Evolutionary conservation across 495 filamentous ascomycete genomes (phyloP).

Genomic region (Cenococcum geophilum): DNA sequence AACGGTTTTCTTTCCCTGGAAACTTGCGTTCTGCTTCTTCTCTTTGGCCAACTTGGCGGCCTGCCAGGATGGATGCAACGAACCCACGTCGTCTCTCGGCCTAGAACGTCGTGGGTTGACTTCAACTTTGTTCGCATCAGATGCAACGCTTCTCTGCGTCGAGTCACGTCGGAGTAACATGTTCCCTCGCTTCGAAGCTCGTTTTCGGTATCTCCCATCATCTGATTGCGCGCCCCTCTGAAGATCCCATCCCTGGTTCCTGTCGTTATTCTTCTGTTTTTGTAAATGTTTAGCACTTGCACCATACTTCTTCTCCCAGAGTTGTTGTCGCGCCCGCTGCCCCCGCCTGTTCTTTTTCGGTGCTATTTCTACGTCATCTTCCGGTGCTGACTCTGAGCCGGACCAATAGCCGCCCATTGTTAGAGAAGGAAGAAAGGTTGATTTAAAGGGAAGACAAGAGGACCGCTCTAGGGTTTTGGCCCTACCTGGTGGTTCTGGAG

Average conservation of each 20-base stretch:
- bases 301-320: slow-evolving; percentile 93
- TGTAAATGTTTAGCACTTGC: slow-evolving; percentile 65
- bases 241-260: slow-evolving; percentile 51
- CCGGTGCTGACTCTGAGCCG: slow-evolving; percentile 64
- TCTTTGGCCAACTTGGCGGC: slow-evolving; percentile 83
- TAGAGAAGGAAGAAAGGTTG: slow-evolving; percentile 79
- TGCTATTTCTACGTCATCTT: slow-evolving; percentile 42
- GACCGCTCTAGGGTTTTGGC: neutral
- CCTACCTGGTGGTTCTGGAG: slow-evolving; percentile 1
- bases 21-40: slow-evolving; percentile 53
- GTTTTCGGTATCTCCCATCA: slow-evolving; percentile 1
- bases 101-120: slow-evolving; percentile 34
- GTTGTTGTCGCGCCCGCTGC: slow-evolving; percentile 73
- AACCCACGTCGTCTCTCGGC: slow-evolving; percentile 54
- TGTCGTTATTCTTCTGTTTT: slow-evolving; percentile 31
- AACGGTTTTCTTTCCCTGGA: slow-evolving; percentile 81
- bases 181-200: slow-evolving; percentile 34
- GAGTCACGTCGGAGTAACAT: slow-evolving; percentile 1
- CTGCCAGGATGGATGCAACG: slow-evolving; percentile 90
- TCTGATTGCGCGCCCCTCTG: slow-evolving; percentile 40
- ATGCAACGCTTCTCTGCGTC: slow-evolving; percentile 10
- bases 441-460: slow-evolving; percentile 22
- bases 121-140: slow-evolving; percentile 21
- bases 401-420: slow-evolving; percentile 86
- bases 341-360: slow-evolving; percentile 76